Evolutionary conservation across 2,329 filamentous ascomycete genomes (phyloP).

Genomic region (Fusarium guadeloupense): DNA sequence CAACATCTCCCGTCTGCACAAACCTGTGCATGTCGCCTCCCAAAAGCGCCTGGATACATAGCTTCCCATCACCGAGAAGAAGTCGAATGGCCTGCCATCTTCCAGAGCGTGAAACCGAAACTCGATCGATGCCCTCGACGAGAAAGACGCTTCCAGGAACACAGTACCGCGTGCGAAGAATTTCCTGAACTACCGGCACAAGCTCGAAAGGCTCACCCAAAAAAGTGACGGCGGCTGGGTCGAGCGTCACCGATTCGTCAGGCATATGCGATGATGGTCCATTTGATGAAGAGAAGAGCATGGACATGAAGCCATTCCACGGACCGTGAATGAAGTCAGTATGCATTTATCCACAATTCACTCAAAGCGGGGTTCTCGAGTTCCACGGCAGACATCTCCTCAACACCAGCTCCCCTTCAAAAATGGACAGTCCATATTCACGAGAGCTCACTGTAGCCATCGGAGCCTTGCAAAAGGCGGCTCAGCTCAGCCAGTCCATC

Average conservation of each 20-base stretch:
- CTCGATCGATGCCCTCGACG: constrained; percentile 56
- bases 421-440: constrained; percentile 56
- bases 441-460: constrained; percentile 56
- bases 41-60: constrained; percentile 64
- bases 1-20: constrained; percentile 57
- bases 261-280: constrained; percentile 38
- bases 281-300: constrained; percentile 17
- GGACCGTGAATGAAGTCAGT: constrained; percentile 17
- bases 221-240: constrained; percentile 42
- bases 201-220: constrained; percentile 43
- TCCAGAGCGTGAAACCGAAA: constrained; percentile 47
- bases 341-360: constrained; percentile 43
- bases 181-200: constrained; percentile 56
- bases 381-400: neutral
- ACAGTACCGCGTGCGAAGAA: constrained; percentile 60
- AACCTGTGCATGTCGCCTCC: constrained; percentile 57
- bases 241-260: constrained; percentile 30
- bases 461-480: constrained; percentile 55
- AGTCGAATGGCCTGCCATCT: constrained; percentile 58
- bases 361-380: constrained; percentile 37
- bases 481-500: constrained; percentile 60
- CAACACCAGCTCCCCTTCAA: constrained; percentile 1
- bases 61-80: constrained; percentile 61
- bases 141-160: constrained; percentile 59
- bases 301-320: neutral